Percentiles rank a stretch among this genome's conserved stretches.
These are phyloP conservation scores for Mycosarcoma maydis DNA, from an alignment of 1,284 basidiomycete genomes.

Conservation along the genomic window DNA sequence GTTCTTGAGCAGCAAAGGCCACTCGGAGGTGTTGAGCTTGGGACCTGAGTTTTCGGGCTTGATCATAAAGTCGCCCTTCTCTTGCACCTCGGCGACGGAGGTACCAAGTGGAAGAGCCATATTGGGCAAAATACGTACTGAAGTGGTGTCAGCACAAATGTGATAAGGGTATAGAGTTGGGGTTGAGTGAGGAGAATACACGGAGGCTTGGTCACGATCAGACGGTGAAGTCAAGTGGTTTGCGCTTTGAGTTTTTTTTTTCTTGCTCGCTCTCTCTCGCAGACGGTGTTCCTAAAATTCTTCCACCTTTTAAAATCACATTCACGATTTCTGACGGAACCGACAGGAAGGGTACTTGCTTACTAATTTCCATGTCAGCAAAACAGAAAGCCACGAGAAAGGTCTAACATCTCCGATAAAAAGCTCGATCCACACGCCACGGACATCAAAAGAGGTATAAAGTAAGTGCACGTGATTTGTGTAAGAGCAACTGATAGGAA, in stretches of 20 bases:
- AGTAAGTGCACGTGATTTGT: no score
- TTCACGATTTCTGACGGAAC: not conserved
- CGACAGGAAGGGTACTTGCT: not conserved
- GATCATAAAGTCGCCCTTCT: conserved; percentile 67
- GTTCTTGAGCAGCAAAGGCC: conserved; percentile 98
- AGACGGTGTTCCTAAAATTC: conserved; percentile 9
- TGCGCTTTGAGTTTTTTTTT: conserved; percentile 10
- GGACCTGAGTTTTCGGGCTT: conserved; percentile 68
- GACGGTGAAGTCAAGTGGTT: not conserved
- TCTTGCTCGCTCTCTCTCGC: conserved; percentile 14
- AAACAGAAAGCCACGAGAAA: no score
- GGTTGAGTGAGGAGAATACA: no score
- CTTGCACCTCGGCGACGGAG: conserved; percentile 54
- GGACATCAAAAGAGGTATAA: no score
- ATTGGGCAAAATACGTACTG: conserved; percentile 5
- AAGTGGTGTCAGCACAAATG: no score
- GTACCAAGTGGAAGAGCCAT: conserved; percentile 49
- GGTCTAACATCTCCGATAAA: no score
- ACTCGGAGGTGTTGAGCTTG: conserved; percentile 84
- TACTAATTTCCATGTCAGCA: not conserved
- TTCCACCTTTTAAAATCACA: conserved; percentile 10
- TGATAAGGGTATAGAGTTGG: no score
- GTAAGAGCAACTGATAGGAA: no score
- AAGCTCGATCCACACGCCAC: no score
- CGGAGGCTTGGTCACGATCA: conserved; percentile 14